Evolutionary conservation across 2,329 filamentous ascomycete genomes (phyloP), one percentile per base, ranked within the genome.

Genomic region (Diatrype stigma): DNA sequence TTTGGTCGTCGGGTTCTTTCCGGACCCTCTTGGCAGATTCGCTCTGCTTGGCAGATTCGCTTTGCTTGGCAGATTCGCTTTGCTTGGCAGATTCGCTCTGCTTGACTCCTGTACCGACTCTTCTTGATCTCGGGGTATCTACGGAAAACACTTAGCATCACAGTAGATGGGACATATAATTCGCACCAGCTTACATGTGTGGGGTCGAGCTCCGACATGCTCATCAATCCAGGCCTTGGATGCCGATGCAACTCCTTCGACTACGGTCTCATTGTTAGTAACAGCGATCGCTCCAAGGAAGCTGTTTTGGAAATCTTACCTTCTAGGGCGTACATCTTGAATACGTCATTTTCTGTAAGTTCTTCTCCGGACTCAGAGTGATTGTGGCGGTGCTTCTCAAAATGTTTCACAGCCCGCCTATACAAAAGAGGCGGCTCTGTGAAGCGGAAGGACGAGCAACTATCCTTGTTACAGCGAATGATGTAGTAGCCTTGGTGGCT

Each of bases 321-420:
- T 56, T 62, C 55, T 16, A 52, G 60, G 11, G 63, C 60, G 44
- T 59, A 66, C 3, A 56, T 56, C n/a, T 63, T 58, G 44, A 67
- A 67, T 4, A 67, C 65, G n/a, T 55, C 56, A 7, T 65, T 62
- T 23, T 66, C 66, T 10, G 63, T 57, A n/a, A 64, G 47, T 45
- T 61, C 55, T 21, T 56, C 53, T 1, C 49, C 47, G 14, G 55
- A 46, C 2, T 42, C 42, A 6, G 47, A 50, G 47, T 59, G 51
- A 0, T 46, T 45, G 40, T 23, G 23, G 14, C 22, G 40, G 46
- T 65, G 63, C 30, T 49, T 59, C 45, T 60, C 56, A 42, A 67
- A 66, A 48, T 67, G 64, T 48, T 60, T 62, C 42, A 65, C 49
- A 5, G 64, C 64, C 45, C 64, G 54, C 30, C 63, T 62, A 37